phyloP scores from a whole-genome alignment of 2,329 filamentous ascomycete genomes.

The Diaporthe ampelina region DNA sequence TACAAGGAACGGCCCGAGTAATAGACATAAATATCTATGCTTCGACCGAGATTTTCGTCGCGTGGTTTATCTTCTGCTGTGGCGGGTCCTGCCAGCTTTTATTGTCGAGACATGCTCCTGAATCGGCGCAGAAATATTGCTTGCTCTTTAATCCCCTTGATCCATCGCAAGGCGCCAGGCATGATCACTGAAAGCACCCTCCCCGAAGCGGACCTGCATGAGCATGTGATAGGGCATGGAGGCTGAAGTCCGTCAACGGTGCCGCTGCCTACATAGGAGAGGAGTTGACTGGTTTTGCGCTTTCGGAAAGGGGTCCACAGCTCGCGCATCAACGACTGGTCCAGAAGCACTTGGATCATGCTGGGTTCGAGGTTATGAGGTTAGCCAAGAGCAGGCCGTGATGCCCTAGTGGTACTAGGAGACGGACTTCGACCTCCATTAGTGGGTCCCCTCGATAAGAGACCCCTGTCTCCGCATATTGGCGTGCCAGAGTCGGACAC shows the following conservation, averaged over 20 bases:
- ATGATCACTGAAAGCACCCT: background rate
- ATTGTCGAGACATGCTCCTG: background rate
- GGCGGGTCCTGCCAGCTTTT: background rate
- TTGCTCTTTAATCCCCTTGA: background rate
- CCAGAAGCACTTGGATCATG: no score
- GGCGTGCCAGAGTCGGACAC: background rate
- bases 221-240: background rate
- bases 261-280: background rate
- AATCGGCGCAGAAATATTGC: background rate
- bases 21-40: no score
- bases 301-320: no score
- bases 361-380: background rate
- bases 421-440: conserved; percentile 21
- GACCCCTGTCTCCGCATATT: background rate
- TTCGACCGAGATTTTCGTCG: background rate
- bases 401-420: background rate
- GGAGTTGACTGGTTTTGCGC: no score
- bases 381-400: background rate
- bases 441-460: background rate
- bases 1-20: no score
- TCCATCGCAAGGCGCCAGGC: background rate
- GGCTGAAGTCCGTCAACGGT: conserved; percentile 13
- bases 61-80: no score
- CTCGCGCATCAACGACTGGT: background rate
- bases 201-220: background rate